A percentile compares a stretch with the other conserved stretches of the same genome.
Conservation (phyloP, 2,329 filamentous ascomycete genomes). For the Fusarium nurragi region DNA sequence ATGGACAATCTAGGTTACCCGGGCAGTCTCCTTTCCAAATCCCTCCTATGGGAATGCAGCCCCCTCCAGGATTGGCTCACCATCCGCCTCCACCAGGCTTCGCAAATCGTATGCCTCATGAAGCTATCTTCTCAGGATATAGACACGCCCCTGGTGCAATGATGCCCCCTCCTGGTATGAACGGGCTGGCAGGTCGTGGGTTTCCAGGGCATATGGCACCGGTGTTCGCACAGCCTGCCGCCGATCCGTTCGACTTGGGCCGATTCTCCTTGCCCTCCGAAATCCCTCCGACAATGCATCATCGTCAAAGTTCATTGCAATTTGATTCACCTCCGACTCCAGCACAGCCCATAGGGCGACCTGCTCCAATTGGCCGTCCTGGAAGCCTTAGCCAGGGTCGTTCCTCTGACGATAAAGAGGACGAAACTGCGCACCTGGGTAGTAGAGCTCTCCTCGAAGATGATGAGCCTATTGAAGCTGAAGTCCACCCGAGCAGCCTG, state of each 20-base stretch:
- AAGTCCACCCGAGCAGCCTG: conserved; percentile 47
- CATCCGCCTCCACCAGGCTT: conserved; percentile 58
- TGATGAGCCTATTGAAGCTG: conserved; percentile 62
- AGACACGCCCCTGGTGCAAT: conserved; percentile 58
- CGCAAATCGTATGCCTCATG: conserved; percentile 67
- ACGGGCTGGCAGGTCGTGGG: conserved; percentile 54
- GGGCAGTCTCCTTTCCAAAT: conserved; percentile 61
- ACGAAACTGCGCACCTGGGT: conserved; percentile 83
- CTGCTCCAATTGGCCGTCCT: conserved; percentile 87
- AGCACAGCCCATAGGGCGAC: conserved; percentile 80
- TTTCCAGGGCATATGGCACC: conserved; percentile 54
- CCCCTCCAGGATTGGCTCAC: conserved; percentile 52
- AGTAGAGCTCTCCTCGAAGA: conserved; percentile 90
- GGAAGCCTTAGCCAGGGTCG: conserved; percentile 73
- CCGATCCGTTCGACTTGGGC: conserved; percentile 47
- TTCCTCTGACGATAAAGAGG: conserved; percentile 66
- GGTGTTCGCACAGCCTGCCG: conserved; percentile 47
- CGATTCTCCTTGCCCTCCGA: conserved; percentile 50
- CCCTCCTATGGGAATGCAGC: conserved; percentile 64
- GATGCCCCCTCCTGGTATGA: conserved; percentile 63
- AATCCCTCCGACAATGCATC: conserved; percentile 63
- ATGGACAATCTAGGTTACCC: conserved; percentile 47
- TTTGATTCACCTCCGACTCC: conserved; percentile 66
- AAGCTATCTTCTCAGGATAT: conserved; percentile 59
- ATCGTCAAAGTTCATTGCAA: conserved; percentile 77